Percentiles rank a stretch among this genome's conserved stretches.
These are phyloP conservation scores for Maudiozyma serrabonitensis DNA, from an alignment of 805 yeast species.

Conservation along the genomic window DNA sequence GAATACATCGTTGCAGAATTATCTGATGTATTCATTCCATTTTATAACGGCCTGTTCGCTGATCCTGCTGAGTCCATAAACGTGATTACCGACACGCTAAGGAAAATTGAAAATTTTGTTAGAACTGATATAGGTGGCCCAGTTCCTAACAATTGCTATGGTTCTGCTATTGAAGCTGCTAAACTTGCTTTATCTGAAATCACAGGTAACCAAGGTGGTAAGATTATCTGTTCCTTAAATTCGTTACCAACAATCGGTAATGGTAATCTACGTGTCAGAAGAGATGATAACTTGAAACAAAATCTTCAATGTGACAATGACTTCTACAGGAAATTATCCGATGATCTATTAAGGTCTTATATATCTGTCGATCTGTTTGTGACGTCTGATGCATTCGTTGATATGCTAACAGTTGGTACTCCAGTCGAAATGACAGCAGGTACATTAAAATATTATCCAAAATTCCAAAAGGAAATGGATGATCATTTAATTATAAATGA, in stretches of 20 bases:
- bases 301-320: conserved; percentile 50
- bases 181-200: conserved; percentile 45
- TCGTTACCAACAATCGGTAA: conserved; percentile 74
- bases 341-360: conserved; percentile 44
- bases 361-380: conserved; percentile 74
- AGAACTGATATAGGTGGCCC: conserved; percentile 21
- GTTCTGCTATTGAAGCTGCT: conserved; percentile 70
- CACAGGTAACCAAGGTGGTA: conserved; percentile 63
- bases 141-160: conserved; percentile 55
- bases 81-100: conserved; percentile 59
- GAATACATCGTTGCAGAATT: conserved; percentile 59
- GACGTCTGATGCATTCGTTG: conserved; percentile 55
- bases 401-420: conserved; percentile 61
- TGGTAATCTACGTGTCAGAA: conserved; percentile 46
- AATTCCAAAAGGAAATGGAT: conserved; percentile 60
- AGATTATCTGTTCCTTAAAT: conserved; percentile 58
- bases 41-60: conserved; percentile 66
- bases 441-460: conserved; percentile 48
- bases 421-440: conserved; percentile 69
- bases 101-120: conserved; percentile 34
- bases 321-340: conserved; percentile 51
- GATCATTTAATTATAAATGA: conserved; percentile 56
- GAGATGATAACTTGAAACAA: conserved; percentile 37
- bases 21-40: conserved; percentile 56
- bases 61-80: conserved; percentile 59